Conservation (phyloP, 352 stramenopile species). For the Globisporangium apiculatum region DNA sequence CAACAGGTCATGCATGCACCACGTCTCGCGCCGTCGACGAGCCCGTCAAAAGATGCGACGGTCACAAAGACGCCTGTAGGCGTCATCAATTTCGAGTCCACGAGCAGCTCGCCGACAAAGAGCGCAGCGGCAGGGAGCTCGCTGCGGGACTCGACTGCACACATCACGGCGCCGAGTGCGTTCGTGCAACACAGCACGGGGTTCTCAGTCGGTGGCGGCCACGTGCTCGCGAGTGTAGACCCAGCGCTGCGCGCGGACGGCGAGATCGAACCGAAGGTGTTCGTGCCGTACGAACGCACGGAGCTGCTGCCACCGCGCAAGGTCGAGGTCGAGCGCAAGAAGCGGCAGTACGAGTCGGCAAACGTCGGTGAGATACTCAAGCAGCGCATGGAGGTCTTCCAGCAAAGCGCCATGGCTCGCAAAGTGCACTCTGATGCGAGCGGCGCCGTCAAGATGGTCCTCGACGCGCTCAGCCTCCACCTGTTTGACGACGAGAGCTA, state of each 20-base stretch:
- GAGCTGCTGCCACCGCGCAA: constrained; percentile 47
- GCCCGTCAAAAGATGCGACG: constrained; percentile 33
- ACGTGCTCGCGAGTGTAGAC: constrained; percentile 32
- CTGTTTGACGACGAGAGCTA: constrained; percentile 80
- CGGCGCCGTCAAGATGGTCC: constrained; percentile 38
- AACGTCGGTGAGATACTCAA: constrained; percentile 43
- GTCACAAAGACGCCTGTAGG: constrained; percentile 19
- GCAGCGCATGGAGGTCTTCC: constrained; percentile 31
- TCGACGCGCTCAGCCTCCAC: constrained; percentile 55
- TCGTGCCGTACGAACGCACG: constrained; percentile 56
- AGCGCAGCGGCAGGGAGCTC: constrained; percentile 11
- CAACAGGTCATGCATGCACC: constrained; percentile 4
- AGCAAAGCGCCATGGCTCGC: constrained; percentile 23
- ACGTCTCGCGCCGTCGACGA: constrained; percentile 50
- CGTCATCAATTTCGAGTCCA: constrained; percentile 54
- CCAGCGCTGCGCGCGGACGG: constrained; percentile 36
- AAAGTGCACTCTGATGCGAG: constrained; percentile 40
- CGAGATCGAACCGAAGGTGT: constrained; percentile 68
- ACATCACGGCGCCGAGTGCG: constrained; percentile 27
- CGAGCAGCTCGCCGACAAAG: constrained; percentile 7
- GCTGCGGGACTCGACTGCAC: constrained; percentile 29
- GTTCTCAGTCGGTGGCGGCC: constrained; percentile 42
- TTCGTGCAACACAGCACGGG: constrained; percentile 29
- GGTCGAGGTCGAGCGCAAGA: constrained; percentile 68
- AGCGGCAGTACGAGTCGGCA: constrained; percentile 40